A percentile compares a stretch with the other conserved stretches of the same genome.
These are phyloP conservation scores for Cytospora piceae DNA, from an alignment of 2,329 filamentous ascomycete species.

Conservation along the genomic window DNA sequence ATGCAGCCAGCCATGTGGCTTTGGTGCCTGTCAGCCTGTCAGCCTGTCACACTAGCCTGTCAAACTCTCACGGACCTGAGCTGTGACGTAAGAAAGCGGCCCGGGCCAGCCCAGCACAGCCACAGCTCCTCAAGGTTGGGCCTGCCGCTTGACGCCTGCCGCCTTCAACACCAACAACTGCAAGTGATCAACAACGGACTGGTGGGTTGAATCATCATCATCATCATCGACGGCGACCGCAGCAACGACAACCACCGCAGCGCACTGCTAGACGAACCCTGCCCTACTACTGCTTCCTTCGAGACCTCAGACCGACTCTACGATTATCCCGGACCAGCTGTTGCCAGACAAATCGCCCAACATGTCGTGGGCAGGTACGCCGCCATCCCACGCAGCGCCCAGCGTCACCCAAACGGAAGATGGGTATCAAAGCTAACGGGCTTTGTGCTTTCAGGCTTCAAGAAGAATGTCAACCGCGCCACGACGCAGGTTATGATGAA, in stretches of 20 bases:
- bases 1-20: neutral
- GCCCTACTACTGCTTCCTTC: slow-evolving; percentile 4
- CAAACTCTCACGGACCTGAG: neutral
- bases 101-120: slow-evolving; percentile 1
- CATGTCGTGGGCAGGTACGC: slow-evolving; percentile 55
- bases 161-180: neutral
- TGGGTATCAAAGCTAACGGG: neutral
- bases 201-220: neutral
- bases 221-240: slow-evolving; percentile 3
- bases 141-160: neutral
- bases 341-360: slow-evolving; percentile 34
- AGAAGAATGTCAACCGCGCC: slow-evolving; percentile 97
- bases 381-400: slow-evolving; percentile 28
- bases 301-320: slow-evolving; percentile 2
- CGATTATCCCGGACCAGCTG: neutral
- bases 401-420: neutral
- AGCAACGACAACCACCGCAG: neutral
- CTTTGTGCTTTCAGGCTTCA: slow-evolving; percentile 63
- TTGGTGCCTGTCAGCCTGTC: neutral
- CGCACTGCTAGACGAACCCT: neutral
- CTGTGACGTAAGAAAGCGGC: neutral
- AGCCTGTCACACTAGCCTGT: neutral
- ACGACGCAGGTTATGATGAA: slow-evolving; percentile 99
- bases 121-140: neutral
- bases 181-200: neutral